Conservation (phyloP, 2,329 filamentous ascomycete species). For the Colletotrichum orbiculare region DNA sequence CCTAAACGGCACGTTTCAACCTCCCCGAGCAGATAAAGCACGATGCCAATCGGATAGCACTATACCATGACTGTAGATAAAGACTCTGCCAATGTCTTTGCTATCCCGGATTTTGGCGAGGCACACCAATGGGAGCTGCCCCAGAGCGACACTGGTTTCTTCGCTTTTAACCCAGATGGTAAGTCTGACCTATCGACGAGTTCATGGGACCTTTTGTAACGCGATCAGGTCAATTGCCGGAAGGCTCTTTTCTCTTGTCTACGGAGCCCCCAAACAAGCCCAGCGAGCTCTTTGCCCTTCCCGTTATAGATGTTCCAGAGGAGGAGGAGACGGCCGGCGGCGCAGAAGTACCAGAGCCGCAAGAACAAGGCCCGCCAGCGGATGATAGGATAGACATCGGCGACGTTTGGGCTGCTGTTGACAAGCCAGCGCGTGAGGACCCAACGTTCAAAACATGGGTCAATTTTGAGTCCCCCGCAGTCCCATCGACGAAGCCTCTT, state of each 20-base stretch:
- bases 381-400: not conserved
- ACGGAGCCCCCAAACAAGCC: conserved; percentile 30
- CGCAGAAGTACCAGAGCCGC: not conserved
- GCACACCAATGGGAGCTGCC: conserved; percentile 58
- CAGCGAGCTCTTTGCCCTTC: conserved; percentile 58
- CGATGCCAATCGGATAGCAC: conserved; percentile 4
- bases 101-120: conserved; percentile 70
- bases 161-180: conserved; percentile 53
- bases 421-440: conserved; percentile 43
- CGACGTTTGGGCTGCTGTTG: conserved; percentile 61
- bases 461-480: conserved; percentile 62
- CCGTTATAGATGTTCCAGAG: conserved; percentile 30
- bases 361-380: conserved; percentile 40
- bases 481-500: conserved; percentile 53
- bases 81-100: conserved; percentile 67
- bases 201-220: not conserved
- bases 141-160: conserved; percentile 51
- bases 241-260: conserved; percentile 25
- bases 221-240: too few relatives aligned
- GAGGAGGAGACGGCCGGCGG: conserved; percentile 37
- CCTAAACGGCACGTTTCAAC: not conserved
- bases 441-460: conserved; percentile 76
- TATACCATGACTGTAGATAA: conserved; percentile 53
- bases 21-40: not conserved
- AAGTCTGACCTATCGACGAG: conserved; percentile 24